Evolutionary conservation across 2,329 filamentous ascomycete species (phyloP).

Genomic region (Venturia oleaginea): DNA sequence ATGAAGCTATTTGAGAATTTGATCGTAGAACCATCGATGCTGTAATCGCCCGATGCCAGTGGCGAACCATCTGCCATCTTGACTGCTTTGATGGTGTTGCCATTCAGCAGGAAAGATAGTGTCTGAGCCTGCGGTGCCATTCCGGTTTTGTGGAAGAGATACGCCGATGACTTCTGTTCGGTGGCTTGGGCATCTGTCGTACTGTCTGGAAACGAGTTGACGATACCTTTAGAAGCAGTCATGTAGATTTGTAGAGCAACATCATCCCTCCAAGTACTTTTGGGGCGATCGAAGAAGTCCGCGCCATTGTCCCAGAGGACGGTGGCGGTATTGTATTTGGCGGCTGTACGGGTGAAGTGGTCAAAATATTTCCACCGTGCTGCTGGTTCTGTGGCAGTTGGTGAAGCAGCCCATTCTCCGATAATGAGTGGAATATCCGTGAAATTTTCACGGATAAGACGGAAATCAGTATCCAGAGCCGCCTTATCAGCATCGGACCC

Average conservation of each 20-base stretch:
- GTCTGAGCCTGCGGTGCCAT: slow-evolving; percentile 33
- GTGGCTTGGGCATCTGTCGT: slow-evolving; percentile 40
- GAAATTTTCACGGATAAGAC: slow-evolving; percentile 45
- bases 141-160: slow-evolving; percentile 45
- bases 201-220: slow-evolving; percentile 44
- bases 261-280: slow-evolving; percentile 42
- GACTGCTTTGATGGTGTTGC: slow-evolving; percentile 41
- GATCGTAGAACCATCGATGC: slow-evolving; percentile 35
- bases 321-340: slow-evolving; percentile 40
- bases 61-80: slow-evolving; percentile 28
- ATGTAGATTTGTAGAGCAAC: slow-evolving; percentile 40
- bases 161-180: slow-evolving; percentile 43
- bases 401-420: slow-evolving; percentile 48
- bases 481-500: slow-evolving; percentile 46
- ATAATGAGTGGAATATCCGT: slow-evolving; percentile 46
- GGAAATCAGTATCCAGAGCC: slow-evolving; percentile 40
- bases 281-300: slow-evolving; percentile 45
- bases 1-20: slow-evolving; percentile 42
- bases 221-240: slow-evolving; percentile 34
- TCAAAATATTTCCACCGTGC: slow-evolving; percentile 52
- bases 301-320: slow-evolving; percentile 53
- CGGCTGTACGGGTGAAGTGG: slow-evolving; percentile 40
- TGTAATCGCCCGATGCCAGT: slow-evolving; percentile 39
- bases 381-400: slow-evolving; percentile 42
- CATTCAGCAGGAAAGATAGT: slow-evolving; percentile 45